Percentiles rank a stretch among this genome's conserved stretches.
These are phyloP conservation scores for Ophiostoma ulmi DNA, from an alignment of 2,329 filamentous ascomycete species.

Conservation along the genomic window DNA sequence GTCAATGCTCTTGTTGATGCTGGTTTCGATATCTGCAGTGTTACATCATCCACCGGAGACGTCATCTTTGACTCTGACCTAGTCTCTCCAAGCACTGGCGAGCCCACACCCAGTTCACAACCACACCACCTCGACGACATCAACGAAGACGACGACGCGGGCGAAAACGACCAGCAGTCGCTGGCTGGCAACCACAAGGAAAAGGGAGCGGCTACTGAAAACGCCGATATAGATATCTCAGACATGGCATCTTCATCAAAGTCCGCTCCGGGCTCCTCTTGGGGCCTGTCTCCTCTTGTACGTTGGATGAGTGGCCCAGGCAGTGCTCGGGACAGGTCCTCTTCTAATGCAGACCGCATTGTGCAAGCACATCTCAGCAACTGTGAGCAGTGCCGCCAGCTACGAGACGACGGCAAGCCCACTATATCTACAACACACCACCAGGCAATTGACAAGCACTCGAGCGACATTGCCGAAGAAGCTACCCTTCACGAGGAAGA, in stretches of 20 bases:
- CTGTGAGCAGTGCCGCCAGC: conserved; percentile 41
- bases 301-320: conserved; percentile 25
- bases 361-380: conserved; percentile 39
- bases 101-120: neutral
- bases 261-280: conserved; percentile 12
- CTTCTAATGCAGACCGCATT: conserved; percentile 17
- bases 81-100: neutral
- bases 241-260: conserved; percentile 10
- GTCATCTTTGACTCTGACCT: conserved; percentile 20
- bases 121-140: conserved; percentile 6
- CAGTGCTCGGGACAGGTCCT: neutral
- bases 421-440: conserved; percentile 16
- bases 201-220: conserved; percentile 13
- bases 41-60: conserved; percentile 37
- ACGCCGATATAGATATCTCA: neutral
- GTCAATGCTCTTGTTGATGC: conserved; percentile 47
- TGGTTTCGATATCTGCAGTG: conserved; percentile 55
- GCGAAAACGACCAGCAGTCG: conserved; percentile 14
- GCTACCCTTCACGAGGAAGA: neutral
- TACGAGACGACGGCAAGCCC: conserved; percentile 19
- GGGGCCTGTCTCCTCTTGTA: conserved; percentile 24
- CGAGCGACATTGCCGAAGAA: neutral
- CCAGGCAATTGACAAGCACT: neutral
- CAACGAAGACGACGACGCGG: conserved; percentile 1
- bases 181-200: conserved; percentile 12